Base-by-base conservation (phyloP, 495 filamentous ascomycete genomes). In the Aspergillus sclerotiicarbonarius region DNA sequence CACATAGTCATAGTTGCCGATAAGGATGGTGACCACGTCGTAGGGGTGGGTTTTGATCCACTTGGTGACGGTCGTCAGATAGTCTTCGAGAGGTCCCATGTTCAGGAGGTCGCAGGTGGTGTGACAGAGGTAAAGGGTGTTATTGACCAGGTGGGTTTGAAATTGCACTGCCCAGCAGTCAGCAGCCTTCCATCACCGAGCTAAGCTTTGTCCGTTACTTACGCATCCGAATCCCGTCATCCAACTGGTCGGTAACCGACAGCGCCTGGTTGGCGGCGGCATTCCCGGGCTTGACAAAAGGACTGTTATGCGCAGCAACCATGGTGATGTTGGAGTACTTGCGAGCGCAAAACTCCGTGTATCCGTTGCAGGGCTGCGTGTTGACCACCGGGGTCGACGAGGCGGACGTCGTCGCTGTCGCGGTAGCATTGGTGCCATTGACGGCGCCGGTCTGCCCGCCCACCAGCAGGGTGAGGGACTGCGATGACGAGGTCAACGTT, bases 241-340 rank as follows among this genome's bases (percentile, higher is more conserved):
- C 82, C 31, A 98, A 75, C 74, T 98, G 93, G 48, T 80, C 69
- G 6, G 78, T 77, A 45, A 96, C 90, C 48, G 74, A 70, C 35
- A 88, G 73, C 6, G 77, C 73, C 69, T 98, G 93, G 68, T 96
- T 98, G 54, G 88, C 80, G 1, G 87, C 90, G 3, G 84, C 81
- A 69, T 89, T 88, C 66, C 88, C 84, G 64, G 78, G 64, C 32
- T 66, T 45, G 20, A 85, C 82, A 67, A 98, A 98, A 18, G 91
- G 89, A 32, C 87, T 92, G 75, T 96, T 96, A 74, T 98, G 87
- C 13, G 89, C 87, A 19, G 87, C 89, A 4, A 98, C 85, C 66
- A 90, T 79, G 54, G 92, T 94, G 68, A 98, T 90, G 70, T 96
- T 94, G 74, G 88, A 89, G 67, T 93, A 98, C 55, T 84, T 84